A percentile compares a stretch with the other conserved stretches of the same genome.
Conservation (phyloP, 441 rosid genomes). For the Pelargonium australe region DNA sequence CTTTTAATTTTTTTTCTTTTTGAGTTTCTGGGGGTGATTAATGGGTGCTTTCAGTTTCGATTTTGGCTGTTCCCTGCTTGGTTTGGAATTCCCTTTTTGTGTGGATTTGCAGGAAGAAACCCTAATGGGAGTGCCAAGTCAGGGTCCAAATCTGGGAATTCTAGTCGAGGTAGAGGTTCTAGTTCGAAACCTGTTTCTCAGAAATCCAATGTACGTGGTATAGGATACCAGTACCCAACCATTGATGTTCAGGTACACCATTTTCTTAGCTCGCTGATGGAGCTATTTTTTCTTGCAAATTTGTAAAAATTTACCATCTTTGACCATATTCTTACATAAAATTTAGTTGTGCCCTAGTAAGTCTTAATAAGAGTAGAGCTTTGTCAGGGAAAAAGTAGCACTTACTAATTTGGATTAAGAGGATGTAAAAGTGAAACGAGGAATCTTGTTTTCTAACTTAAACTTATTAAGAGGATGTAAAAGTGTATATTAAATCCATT, state of each 20-base stretch:
- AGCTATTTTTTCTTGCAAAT: neutral
- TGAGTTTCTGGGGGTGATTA: neutral
- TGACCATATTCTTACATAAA: neutral
- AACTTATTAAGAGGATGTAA: no score
- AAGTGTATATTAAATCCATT: no score
- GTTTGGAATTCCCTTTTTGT: neutral
- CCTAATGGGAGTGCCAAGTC: slow-evolving; percentile 28
- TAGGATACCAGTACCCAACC: slow-evolving; percentile 49
- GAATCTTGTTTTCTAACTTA: neutral
- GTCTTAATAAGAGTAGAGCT: no score
- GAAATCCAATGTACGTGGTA: slow-evolving; percentile 31
- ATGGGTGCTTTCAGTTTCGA: slow-evolving; percentile 5
- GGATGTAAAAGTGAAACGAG: neutral
- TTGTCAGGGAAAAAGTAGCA: no score
- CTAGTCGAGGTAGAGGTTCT: slow-evolving; percentile 29
- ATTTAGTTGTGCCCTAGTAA: no score
- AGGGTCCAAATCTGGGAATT: slow-evolving; percentile 26
- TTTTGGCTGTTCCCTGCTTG: neutral
- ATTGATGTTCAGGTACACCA: slow-evolving; percentile 35
- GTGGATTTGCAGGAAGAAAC: slow-evolving; percentile 29
- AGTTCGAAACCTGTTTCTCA: slow-evolving; percentile 33
- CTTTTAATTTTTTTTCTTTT: neutral
- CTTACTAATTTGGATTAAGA: no score
- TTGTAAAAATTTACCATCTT: neutral
- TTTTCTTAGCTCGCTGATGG: neutral